These are phyloP conservation scores for Calocera cornea DNA, from an alignment of 768 basidiomycete species.

Conservation along the genomic window DNA sequence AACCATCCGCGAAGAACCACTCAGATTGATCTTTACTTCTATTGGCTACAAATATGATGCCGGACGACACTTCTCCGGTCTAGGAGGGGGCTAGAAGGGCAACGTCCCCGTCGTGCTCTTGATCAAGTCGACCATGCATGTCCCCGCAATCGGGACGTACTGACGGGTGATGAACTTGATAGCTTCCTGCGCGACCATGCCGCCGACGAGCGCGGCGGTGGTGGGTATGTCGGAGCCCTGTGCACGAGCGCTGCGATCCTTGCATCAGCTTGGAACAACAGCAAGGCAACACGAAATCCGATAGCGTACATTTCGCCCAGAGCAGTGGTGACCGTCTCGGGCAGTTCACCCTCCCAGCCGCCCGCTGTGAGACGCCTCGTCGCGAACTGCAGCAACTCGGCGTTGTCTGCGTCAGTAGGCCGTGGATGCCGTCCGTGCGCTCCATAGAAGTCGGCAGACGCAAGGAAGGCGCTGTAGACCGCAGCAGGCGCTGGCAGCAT, in stretches of 20 bases:
- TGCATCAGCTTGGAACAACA: constrained; percentile 3
- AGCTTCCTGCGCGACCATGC: constrained; percentile 85
- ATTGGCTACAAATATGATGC: background rate
- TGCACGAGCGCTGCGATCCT: constrained; percentile 48
- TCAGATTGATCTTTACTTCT: background rate
- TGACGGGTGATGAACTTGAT: constrained; percentile 97
- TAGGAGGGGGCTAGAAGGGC: background rate
- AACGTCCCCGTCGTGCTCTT: constrained; percentile 22
- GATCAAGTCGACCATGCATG: constrained; percentile 66
- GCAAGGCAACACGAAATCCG: background rate
- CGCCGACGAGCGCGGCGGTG: constrained; percentile 84
- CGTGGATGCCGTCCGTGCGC: background rate
- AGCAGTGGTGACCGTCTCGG: background rate
- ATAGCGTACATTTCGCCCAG: background rate
- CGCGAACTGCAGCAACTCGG: background rate
- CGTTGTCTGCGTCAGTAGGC: background rate
- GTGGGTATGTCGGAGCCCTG: constrained; percentile 82
- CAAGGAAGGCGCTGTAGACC: background rate
- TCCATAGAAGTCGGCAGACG: background rate
- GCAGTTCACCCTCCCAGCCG: background rate
- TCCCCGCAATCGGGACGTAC: constrained; percentile 80
- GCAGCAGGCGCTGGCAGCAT: background rate
- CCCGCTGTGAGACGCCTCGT: background rate
- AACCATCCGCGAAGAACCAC: too few relatives aligned
- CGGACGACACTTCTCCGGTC: background rate